Evolutionary conservation across 352 stramenopile genomes (phyloP), one percentile per base, ranked within the genome.

Genomic region (Phytophthora sp.): DNA sequence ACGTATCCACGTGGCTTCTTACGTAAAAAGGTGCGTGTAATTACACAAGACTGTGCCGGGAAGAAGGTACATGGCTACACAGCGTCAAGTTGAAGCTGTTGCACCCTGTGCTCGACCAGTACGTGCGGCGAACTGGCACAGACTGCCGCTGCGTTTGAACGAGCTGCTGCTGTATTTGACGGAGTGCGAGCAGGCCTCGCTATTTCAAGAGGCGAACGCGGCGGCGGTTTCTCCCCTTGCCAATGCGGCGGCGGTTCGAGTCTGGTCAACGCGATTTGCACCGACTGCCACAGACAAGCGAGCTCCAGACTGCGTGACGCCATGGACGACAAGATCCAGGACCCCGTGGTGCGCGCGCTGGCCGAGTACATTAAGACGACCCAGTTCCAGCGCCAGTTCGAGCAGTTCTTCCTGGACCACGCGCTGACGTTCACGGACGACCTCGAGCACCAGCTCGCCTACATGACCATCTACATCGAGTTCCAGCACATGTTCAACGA

Each of bases 401-500:
- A 92, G 54, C 69, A 88, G 65, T 92, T 92, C 39, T 92, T 92
- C 42, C 66, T 92, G 43, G 72, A 88, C 59, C 67, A 90, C 35
- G 77, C 83, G 60, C 74, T 88, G 42, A 44, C 39, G 34, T 92
- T 92, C 64, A 86, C 54, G 21, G 79, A 90, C 54, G 80, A 85
- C 4, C 39, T 79, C 18, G 83, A 92, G 66, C 83, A 92, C 52
- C 67, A 79, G 21, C 77, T 92, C 52, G 76, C 82, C 20, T 92
- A 92, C 62, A 90, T 86, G 74, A 80, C 77, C 11, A 75, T 92
- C 54, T 92, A 90, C 69, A 57, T 77, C 12, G 52, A 77, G 46
- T 92, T 92, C 66, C 83, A 92, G 68, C 55, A 85, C 28, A 76
- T 87, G 65, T 92, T 92, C 56, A 88, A 92, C 61, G 56, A 76